Conservation (phyloP, 192 early-diverging fungal species). For the Coemansia sp. region DNA sequence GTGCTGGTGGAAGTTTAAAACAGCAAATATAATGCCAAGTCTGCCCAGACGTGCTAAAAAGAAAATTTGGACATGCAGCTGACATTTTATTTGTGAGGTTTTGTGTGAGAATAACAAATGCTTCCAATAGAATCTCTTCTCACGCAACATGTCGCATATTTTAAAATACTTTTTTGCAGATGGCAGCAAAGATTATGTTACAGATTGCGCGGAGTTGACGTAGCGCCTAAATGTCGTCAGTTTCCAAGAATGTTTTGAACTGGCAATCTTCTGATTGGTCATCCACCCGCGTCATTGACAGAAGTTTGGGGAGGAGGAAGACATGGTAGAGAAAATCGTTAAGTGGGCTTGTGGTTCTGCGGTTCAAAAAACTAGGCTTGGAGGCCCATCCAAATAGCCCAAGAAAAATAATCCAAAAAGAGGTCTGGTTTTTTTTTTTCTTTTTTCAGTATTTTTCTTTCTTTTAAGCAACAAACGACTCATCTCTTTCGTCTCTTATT, state of each 20-base stretch:
- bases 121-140: neutral
- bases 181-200: neutral
- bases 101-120: no score
- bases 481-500: neutral
- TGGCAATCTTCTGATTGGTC: neutral
- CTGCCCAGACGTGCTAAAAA: neutral
- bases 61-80: no score
- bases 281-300: no score
- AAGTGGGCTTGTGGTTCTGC: neutral
- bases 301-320: neutral
- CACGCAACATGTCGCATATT: no score
- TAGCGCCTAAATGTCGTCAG: neutral
- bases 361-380: neutral
- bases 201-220: neutral
- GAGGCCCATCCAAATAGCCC: neutral
- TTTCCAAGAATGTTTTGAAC: neutral
- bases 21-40: neutral
- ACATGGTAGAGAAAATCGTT: neutral
- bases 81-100: no score
- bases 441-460: neutral
- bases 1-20: neutral
- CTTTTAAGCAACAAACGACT: constrained; percentile 6
- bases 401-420: no score
- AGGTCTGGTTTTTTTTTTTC: no score
- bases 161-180: no score